A percentile compares a stretch with the other conserved stretches of the same genome.
phyloP scores from a whole-genome alignment of 2,329 filamentous ascomycete species.

The Zymoseptoria ardabiliae region DNA sequence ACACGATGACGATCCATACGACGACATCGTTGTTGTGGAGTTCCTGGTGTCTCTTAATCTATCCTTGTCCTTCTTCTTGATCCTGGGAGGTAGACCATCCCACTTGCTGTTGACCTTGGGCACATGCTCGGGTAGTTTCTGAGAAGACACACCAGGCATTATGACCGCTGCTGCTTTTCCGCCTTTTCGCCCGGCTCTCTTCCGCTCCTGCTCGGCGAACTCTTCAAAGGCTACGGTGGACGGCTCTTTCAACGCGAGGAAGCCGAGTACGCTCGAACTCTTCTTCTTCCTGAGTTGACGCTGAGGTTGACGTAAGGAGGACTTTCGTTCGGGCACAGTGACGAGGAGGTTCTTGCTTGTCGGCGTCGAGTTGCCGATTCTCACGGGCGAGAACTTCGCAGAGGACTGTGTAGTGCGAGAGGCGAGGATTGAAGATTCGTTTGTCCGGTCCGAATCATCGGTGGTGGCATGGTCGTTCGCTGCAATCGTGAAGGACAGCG shows the following conservation, averaged over 20 bases:
- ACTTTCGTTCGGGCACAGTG: not conserved
- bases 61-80: not conserved
- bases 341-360: not conserved
- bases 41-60: not conserved
- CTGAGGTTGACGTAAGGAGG: not conserved
- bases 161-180: constrained; percentile 24
- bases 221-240: constrained; percentile 41
- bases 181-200: constrained; percentile 30
- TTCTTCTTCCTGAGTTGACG: constrained; percentile 26
- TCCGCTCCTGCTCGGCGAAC: constrained; percentile 33
- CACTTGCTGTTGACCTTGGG: constrained; percentile 50
- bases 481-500: constrained; percentile 19
- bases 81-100: constrained; percentile 41
- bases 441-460: constrained; percentile 3
- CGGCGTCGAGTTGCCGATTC: constrained; percentile 1
- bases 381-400: constrained; percentile 1
- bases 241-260: constrained; percentile 44
- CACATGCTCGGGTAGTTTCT: constrained; percentile 42
- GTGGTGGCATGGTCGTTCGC: not conserved
- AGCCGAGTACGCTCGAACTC: constrained; percentile 35
- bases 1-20: not conserved
- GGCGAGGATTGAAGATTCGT: constrained; percentile 1
- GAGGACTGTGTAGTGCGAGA: not conserved
- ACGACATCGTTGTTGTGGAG: not conserved
- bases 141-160: constrained; percentile 34